These are phyloP conservation scores for Chlamydomonas sphaeroides DNA, from an alignment of 139 green algal genomes.

Conservation along the genomic window DNA sequence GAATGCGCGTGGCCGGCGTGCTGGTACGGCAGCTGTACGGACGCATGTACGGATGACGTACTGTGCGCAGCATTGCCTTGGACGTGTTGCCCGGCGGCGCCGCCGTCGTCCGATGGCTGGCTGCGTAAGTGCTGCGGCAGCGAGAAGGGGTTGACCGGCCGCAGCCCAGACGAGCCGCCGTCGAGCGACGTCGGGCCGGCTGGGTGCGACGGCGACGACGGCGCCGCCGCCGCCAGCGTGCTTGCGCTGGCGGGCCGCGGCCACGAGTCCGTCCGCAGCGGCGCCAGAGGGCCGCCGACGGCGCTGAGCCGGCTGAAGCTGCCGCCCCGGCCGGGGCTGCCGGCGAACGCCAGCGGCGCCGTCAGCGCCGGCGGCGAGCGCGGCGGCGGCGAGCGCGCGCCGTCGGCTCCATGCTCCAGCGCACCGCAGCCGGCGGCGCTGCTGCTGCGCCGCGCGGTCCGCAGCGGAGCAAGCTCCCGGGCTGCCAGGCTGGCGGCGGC, in stretches of 20 bases:
- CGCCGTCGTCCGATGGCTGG: neutral
- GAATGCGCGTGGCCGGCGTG: too few species aligned
- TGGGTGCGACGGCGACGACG: neutral
- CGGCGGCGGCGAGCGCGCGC: neutral
- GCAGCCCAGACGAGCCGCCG: neutral
- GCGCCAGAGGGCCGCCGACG: neutral
- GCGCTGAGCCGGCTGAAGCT: neutral
- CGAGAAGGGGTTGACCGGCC: neutral
- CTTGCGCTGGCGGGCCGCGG: neutral
- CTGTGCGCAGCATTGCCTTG: neutral
- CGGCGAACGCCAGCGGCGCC: neutral
- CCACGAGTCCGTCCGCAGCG: neutral
- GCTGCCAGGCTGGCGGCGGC: neutral
- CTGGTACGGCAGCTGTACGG: too few species aligned
- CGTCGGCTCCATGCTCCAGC: neutral
- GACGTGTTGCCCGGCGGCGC: too few species aligned
- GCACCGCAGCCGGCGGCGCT: too few species aligned
- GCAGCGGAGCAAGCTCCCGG: neutral
- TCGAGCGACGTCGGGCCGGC: neutral
- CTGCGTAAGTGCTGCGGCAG: constrained; percentile 1
- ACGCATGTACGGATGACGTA: neutral
- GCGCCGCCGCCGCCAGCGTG: neutral
- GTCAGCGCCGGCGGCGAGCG: too few species aligned
- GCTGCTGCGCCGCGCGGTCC: neutral
- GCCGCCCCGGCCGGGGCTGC: neutral